Base-by-base conservation (phyloP, 257 asterid species). In the Anisodus acutangulus region DNA sequence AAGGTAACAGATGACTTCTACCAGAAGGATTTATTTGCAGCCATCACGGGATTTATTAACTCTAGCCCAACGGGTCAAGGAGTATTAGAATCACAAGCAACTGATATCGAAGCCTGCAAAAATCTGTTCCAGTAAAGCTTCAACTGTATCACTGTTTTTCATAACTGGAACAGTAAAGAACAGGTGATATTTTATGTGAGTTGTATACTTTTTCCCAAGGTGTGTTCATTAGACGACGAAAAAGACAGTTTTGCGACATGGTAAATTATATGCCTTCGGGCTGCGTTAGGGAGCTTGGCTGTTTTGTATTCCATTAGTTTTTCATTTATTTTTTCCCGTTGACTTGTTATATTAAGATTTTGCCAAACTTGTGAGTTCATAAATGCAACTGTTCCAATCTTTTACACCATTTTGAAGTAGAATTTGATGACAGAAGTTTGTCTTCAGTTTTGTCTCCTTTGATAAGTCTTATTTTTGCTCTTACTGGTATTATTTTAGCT, bases 81-180 rank as follows among this genome's bases (percentile, higher is more conserved):
- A 83, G 43, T 95, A 62, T 53, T 94, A 91, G 94, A 91, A 22
- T 91, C 94, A 19, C 98, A 97, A 88, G 91, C 89, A 22, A 39
- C 91, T 11, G 96, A 93, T 72, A 37, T 97, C 1, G 87, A 90
- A 6, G 99, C 94, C 9, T 95, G 98, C 43, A 86, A 92, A 86
- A 85, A 89, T 85, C 89, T 97, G 66, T 85, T 91, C 90, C 84
- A 88, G 90, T 67, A 63, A 86, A 57, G 85, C 35, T 62, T 88
- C 83, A 63, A 78, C 86, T 82, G 82, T 74, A 60, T 78, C 26
- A 2, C 68, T 62, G 79, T 49, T 11, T 9, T 26, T 41, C 59
- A 45, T 41, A 17, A 51, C 70, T 10, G 71, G 81, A 83, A 87
- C 83, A 84, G 86, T 62, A 83, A 68, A 78, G 86, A 79, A 74